Conservation (phyloP, 2,329 filamentous ascomycete species). For the Myrmaecium sp. region DNA sequence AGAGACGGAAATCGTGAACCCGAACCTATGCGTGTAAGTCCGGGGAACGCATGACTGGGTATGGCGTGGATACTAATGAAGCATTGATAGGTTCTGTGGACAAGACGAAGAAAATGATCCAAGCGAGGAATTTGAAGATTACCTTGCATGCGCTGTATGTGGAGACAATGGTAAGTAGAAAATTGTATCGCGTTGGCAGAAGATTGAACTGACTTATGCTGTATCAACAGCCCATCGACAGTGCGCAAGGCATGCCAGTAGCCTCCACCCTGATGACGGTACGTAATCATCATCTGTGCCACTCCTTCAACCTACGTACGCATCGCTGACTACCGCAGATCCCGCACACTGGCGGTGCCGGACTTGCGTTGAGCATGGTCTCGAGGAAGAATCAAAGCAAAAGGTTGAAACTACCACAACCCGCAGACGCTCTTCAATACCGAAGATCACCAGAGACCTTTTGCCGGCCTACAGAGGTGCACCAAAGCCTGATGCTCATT, state of each 20-base stretch:
- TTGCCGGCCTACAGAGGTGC: slow-evolving; percentile 50
- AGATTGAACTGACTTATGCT: slow-evolving; percentile 10
- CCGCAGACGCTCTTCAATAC: slow-evolving; percentile 40
- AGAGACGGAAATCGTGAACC: slow-evolving; percentile 35
- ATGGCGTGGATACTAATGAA: slow-evolving; percentile 13
- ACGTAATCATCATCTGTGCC: slow-evolving; percentile 17
- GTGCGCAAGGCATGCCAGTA: slow-evolving; percentile 61
- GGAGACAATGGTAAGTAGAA: slow-evolving; percentile 59
- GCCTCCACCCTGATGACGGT: slow-evolving; percentile 48
- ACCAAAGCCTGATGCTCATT: slow-evolving; percentile 53
- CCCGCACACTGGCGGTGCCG: slow-evolving; percentile 45
- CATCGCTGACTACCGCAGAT: slow-evolving; percentile 24
- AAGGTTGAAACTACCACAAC: slow-evolving; percentile 23
- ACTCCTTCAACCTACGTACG: slow-evolving; percentile 4
- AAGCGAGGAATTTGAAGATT: slow-evolving; percentile 63
- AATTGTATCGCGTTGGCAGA: slow-evolving; percentile 1
- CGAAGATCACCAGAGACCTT: slow-evolving; percentile 53
- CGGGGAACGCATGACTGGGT: slow-evolving; percentile 2
- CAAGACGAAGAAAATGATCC: slow-evolving; percentile 72
- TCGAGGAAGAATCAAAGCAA: slow-evolving; percentile 27
- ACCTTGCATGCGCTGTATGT: slow-evolving; percentile 60
- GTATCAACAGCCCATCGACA: slow-evolving; percentile 63
- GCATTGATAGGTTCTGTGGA: slow-evolving; percentile 52
- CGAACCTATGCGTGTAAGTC: slow-evolving; percentile 49
- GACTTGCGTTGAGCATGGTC: slow-evolving; percentile 35